Base-by-base conservation (phyloP, 305 asterid species). In the Euphrasia arctica region DNA sequence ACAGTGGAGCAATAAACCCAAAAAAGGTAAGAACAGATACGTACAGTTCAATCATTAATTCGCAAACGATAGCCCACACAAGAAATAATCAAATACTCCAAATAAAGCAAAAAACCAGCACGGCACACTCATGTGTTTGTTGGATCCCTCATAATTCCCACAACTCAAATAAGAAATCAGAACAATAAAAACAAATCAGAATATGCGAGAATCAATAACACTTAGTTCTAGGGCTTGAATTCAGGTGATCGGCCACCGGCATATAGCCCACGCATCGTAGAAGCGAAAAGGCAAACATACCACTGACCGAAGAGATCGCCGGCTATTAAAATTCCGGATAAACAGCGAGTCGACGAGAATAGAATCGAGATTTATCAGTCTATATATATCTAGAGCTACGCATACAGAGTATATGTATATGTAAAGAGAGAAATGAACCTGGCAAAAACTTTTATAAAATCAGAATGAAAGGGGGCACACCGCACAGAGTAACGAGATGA, bases 161-260 rank as follows among this genome's bases (percentile, higher is more conserved):
- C 22, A 31, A 31, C 51, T 27, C 43, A 55, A 60, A 58, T 68
- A 48, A 49, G 69, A 25, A 58, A 3, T 15, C 39, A n/a, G 29
- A 18, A 14, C 34, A 31, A 28, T 1, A 14, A 51, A 51, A 51
- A 13, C 61, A 18, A 42, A 60, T 22, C 12, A n/a, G 49, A 65
- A 29, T 54, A 54, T 3, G 10, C 3, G 55, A 41, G 13, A 13
- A 18, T 18, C 22, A 18, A 18, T 18, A 18, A 18, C 22, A 18
- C 13, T 65, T 8, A 34, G 66, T 45, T 31, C 68, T 77, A 82
- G 89, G 92, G 78, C 71, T 80, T 65, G 78, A 66, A 54, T 67
- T 41, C 66, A 73, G 78, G 72, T 78, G 91, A 83, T 79, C 84
- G 65, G 72, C 14, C 74, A 76, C 65, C 73, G 60, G 69, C 75